A percentile compares a stretch with the other conserved stretches of the same genome.
Conservation (phyloP, 1,284 basidiomycete species). For the Rhizoctonia solani region DNA sequence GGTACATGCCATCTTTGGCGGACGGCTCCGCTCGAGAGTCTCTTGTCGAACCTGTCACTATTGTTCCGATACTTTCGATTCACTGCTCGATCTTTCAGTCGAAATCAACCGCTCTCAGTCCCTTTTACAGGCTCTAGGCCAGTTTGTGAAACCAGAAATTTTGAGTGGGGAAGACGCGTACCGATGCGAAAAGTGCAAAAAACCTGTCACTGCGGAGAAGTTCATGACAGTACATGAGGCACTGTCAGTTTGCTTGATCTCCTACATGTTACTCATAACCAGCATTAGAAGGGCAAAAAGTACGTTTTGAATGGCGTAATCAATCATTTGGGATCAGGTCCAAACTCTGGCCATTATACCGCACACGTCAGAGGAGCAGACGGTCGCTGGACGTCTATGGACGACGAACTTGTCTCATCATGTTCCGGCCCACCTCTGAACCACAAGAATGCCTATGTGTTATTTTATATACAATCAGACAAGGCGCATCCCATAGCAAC, state of each 20-base stretch:
- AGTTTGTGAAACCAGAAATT: constrained; percentile 82
- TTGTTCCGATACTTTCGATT: constrained; percentile 96
- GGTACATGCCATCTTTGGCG: constrained; percentile 94
- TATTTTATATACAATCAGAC: constrained; percentile 75
- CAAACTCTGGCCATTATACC: constrained; percentile 96
- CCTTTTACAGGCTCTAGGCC: constrained; percentile 76
- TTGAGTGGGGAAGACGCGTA: constrained; percentile 95
- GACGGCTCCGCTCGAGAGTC: constrained; percentile 89
- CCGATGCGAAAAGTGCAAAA: constrained; percentile 98
- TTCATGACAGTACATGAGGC: constrained; percentile 86
- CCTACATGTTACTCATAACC: constrained; percentile 1
- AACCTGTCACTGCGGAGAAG: constrained; percentile 84
- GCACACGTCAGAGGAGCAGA: constrained; percentile 77
- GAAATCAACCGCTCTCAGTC: constrained; percentile 70
- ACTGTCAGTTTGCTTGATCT: constrained; percentile 82
- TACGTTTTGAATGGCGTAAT: constrained; percentile 93
- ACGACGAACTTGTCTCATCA: constrained; percentile 76
- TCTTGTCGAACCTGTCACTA: constrained; percentile 83
- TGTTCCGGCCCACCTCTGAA: constrained; percentile 53
- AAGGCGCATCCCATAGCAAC: neutral
- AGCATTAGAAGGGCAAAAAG: constrained; percentile 58
- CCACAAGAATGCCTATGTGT: constrained; percentile 86
- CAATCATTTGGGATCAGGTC: constrained; percentile 89
- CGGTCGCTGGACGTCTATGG: constrained; percentile 89
- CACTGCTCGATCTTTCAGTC: constrained; percentile 89